phyloP scores from a whole-genome alignment of 306 rosid genomes.

The Glycyrrhiza uralensis region DNA sequence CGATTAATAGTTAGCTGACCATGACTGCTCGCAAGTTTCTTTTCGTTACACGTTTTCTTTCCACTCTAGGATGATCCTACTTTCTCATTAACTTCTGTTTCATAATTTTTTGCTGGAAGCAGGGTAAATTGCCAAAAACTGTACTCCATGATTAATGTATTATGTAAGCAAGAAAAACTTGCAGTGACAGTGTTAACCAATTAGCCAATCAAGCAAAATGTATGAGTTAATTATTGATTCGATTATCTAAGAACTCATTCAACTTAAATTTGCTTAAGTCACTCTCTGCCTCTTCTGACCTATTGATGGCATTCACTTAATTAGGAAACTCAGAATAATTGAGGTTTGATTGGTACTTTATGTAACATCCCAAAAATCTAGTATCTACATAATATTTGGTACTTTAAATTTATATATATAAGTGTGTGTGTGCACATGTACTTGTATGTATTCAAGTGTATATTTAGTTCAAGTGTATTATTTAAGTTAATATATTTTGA shows the following conservation, averaged over 20 bases:
- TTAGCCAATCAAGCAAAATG: not conserved
- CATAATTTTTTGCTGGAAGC: not conserved
- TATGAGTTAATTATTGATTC: not conserved
- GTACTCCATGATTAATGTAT: not conserved
- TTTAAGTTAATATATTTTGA: no score
- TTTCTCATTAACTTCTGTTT: not conserved
- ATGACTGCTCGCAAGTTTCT: not conserved
- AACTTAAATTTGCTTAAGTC: not conserved
- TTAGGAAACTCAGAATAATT: not conserved
- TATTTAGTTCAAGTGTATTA: no score
- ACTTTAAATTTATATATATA: no score
- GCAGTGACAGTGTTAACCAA: not conserved
- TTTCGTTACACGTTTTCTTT: not conserved
- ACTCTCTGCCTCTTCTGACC: not conserved
- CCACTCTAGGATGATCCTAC: not conserved
- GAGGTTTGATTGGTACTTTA: no score
- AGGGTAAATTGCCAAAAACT: not conserved
- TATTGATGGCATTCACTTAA: not conserved
- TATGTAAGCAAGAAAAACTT: not conserved
- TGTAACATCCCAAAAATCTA: no score
- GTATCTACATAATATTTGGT: no score
- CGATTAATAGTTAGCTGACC: not conserved
- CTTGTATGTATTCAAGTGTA: no score
- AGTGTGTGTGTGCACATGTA: no score
- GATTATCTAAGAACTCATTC: not conserved